Conservation (phyloP, 805 yeast genomes). For the Priceomyces carsonii region DNA sequence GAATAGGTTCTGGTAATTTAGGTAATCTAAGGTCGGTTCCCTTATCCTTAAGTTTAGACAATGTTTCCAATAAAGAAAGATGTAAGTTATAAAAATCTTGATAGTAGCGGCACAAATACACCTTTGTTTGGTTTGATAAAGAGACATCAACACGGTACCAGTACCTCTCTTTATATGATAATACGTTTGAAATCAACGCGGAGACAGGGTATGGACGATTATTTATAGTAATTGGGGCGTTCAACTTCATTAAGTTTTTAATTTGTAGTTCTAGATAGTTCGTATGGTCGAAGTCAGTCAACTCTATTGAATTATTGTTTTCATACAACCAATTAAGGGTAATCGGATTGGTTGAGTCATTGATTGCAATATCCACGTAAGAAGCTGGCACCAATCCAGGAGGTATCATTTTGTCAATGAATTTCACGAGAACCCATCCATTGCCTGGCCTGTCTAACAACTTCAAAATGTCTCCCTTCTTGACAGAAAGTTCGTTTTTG, state of each 20-base stretch:
- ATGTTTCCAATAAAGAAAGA: slow-evolving; percentile 11
- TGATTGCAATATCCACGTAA: slow-evolving; percentile 48
- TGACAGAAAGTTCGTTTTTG: slow-evolving; percentile 44
- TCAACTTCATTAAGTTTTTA: slow-evolving; percentile 16
- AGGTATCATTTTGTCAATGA: slow-evolving; percentile 44
- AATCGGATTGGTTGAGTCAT: slow-evolving; percentile 39
- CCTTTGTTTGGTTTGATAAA: slow-evolving; percentile 16
- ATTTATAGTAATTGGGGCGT: slow-evolving; percentile 27
- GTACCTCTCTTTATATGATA: slow-evolving; percentile 22
- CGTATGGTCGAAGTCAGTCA: slow-evolving; percentile 16
- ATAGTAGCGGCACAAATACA: slow-evolving; percentile 31
- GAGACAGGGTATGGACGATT: slow-evolving; percentile 33
- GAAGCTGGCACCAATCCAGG: slow-evolving; percentile 56
- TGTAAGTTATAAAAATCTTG: slow-evolving; percentile 40
- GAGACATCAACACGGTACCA: slow-evolving; percentile 37
- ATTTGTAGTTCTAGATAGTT: slow-evolving; percentile 29
- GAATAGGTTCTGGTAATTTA: slow-evolving; percentile 30
- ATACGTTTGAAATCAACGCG: slow-evolving; percentile 29
- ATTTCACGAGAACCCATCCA: slow-evolving; percentile 59
- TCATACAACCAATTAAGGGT: slow-evolving; percentile 36
- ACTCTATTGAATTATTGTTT: slow-evolving; percentile 2
- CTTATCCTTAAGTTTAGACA: slow-evolving; percentile 8
- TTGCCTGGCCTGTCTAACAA: slow-evolving; percentile 47
- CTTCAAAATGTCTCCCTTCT: slow-evolving; percentile 54
- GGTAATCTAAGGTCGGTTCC: slow-evolving; percentile 18